Conservation (phyloP, 176 grass and related monocot genomes). For the Phyllostachys edulis region DNA sequence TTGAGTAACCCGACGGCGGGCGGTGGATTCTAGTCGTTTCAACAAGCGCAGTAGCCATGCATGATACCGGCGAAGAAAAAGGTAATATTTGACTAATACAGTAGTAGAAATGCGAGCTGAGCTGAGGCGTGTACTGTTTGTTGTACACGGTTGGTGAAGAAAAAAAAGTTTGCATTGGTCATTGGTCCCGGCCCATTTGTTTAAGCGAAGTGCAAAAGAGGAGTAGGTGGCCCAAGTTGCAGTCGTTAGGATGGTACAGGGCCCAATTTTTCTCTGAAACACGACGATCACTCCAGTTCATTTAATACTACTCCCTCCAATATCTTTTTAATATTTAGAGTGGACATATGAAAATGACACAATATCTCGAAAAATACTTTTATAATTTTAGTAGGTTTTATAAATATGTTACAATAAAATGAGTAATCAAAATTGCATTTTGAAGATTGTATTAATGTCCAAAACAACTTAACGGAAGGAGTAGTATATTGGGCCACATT, state of each 20-base stretch:
- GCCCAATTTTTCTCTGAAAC: background rate
- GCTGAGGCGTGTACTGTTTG: background rate
- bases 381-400: no score
- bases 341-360: no score
- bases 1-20: conserved; percentile 8
- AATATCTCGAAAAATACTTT: no score
- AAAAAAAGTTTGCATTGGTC: background rate
- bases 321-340: no score
- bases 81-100: background rate
- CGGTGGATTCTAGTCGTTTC: background rate
- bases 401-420: no score
- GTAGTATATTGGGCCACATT: background rate
- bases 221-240: background rate
- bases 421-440: no score
- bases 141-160: background rate
- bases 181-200: background rate
- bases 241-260: background rate
- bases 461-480: no score
- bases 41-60: background rate
- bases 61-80: background rate
- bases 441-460: rapidly evolving
- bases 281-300: background rate
- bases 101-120: background rate
- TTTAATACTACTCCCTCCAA: background rate
- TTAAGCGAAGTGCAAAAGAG: background rate